Evolutionary conservation across 352 stramenopile species (phyloP), one percentile per base, ranked within the genome.

Genomic region (Phytophthora litchii): DNA sequence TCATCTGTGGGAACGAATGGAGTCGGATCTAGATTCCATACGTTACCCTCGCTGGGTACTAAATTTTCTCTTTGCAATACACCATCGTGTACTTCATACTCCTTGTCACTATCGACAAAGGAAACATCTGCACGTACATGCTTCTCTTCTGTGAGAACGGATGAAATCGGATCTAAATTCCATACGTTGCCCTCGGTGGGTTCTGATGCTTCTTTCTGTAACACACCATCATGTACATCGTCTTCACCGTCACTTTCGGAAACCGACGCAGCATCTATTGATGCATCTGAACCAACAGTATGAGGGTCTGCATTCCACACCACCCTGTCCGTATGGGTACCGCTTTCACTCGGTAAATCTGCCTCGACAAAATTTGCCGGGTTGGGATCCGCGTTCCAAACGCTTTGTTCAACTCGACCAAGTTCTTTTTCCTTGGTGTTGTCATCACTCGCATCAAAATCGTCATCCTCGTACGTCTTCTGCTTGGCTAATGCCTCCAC

Each of bases 401-500:
- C 20, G 6, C 19, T 50, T 27, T 27, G 23, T 27, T 27, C 23
- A 20, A 21, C 34, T 20, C 13, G 21, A 16, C 21, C 29, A 23
- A 25, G 6, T 4, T 34, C 31, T 25, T 25, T 14, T 25, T 40
- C 52, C 4, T 54, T 52, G 0, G 11, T 27, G 5, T 40, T 29
- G 27, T 40, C 25, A 38, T 50, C 49, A 41, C 27, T 56, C 8
- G 49, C 60, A 31, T 80, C 60, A 38, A 82, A 82, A 13, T 70
- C 48, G 7, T 79, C 67, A 4, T 76, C 59, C 10, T 77, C 70
- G 17, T 79, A 76, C 34, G 38, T 49, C 36, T 60, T 56, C 7
- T 57, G 35, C n/a, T 65, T 62, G 3, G 17, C 3, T 13, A 32
- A 34, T 19, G 32, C 23, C 7, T 19, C 14, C 3, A 34, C 45